Percentiles rank a stretch among this genome's conserved stretches.
These are phyloP conservation scores for Phyllostachys edulis DNA, from an alignment of 176 grass and related monocot genomes.

Conservation along the genomic window DNA sequence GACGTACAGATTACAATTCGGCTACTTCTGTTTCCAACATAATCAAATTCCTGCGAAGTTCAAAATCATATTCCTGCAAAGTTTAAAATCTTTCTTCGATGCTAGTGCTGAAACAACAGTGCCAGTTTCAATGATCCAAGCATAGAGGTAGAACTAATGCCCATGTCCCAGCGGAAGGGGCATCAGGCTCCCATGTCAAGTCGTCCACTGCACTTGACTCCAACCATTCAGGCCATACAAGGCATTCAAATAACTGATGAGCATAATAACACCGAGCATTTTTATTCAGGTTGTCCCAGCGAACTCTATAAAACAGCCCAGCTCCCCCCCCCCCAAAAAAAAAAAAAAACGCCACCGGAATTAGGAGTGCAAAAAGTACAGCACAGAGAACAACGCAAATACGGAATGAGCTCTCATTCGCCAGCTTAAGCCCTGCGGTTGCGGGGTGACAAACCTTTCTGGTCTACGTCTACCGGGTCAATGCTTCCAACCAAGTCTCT, in stretches of 20 bases:
- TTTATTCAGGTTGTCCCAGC: slow-evolving; percentile 26
- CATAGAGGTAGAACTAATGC: background rate
- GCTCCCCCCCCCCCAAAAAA: too few relatives aligned
- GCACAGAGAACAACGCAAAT: background rate
- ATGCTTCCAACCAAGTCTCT: slow-evolving; percentile 57
- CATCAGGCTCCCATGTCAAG: background rate
- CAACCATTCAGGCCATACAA: background rate
- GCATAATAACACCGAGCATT: slow-evolving; percentile 28
- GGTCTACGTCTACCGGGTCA: slow-evolving; percentile 37
- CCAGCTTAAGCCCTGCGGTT: slow-evolving; percentile 39
- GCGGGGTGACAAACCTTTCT: slow-evolving; percentile 23
- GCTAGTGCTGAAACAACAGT: background rate
- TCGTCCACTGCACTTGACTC: background rate
- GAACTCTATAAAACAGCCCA: slow-evolving; percentile 42
- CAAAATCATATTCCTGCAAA: background rate
- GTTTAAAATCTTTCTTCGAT: background rate
- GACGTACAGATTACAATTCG: background rate
- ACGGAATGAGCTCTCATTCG: background rate
- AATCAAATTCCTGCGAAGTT: background rate
- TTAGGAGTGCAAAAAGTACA: background rate
- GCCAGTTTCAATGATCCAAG: background rate
- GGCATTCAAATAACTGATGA: background rate
- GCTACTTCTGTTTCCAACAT: background rate
- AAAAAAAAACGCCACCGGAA: slow-evolving; percentile 10
- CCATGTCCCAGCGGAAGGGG: background rate